These are phyloP conservation scores for Plasmodium knowlesi DNA, from an alignment of 169 alveolate species.

Conservation along the genomic window DNA sequence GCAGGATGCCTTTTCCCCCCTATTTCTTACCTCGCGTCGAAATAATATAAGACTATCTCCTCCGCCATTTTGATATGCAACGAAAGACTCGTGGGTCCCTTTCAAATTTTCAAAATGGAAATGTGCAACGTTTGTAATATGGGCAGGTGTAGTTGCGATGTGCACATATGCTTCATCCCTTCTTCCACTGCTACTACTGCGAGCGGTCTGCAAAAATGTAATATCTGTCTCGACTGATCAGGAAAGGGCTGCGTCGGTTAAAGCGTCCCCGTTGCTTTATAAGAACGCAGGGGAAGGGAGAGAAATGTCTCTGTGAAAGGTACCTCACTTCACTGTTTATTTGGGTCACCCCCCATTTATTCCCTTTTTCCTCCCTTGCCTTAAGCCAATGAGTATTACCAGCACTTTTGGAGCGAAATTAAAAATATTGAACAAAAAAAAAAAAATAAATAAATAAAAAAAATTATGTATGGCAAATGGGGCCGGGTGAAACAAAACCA, in stretches of 20 bases:
- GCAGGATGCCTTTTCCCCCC: not conserved
- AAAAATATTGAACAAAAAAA: not conserved
- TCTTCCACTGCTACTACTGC: not conserved
- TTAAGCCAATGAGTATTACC: not conserved
- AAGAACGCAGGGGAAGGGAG: not conserved
- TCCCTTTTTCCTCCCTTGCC: not conserved
- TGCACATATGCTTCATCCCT: not conserved
- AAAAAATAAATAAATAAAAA: not conserved
- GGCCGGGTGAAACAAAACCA: not conserved
- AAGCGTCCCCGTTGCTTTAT: not conserved
- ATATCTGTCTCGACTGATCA: not conserved
- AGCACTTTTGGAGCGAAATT: not conserved
- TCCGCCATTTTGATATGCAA: slow-evolving; percentile 22
- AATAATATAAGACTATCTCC: slow-evolving; percentile 38
- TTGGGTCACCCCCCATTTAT: not conserved
- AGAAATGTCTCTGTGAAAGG: not conserved
- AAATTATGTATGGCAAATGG: not conserved
- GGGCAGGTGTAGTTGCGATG: not conserved
- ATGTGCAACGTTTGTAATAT: not conserved
- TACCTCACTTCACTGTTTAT: not conserved
- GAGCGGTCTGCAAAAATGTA: not conserved
- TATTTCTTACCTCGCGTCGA: slow-evolving; percentile 64
- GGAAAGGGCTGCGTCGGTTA: not conserved
- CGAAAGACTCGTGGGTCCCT: not conserved
- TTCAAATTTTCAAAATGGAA: not conserved